These are phyloP conservation scores for Rehmannia glutinosa DNA, from an alignment of 257 asterid genomes.

Conservation along the genomic window DNA sequence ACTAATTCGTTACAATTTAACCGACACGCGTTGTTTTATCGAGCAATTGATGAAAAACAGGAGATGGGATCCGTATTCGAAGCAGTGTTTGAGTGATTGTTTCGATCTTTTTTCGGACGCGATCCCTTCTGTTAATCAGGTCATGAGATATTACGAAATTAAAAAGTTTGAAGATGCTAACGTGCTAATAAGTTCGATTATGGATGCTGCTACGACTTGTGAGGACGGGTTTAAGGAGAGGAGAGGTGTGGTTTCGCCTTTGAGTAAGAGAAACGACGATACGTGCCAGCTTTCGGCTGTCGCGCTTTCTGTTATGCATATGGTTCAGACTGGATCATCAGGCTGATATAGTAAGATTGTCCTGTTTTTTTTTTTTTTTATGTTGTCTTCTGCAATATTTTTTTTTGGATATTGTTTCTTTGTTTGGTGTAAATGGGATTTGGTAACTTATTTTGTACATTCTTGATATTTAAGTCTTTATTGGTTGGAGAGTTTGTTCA, in stretches of 20 bases:
- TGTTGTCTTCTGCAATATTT: no score
- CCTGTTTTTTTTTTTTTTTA: no score
- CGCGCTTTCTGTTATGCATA: constrained; percentile 38
- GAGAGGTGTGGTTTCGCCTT: constrained; percentile 43
- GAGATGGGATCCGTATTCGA: background rate
- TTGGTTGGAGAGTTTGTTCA: no score
- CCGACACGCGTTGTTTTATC: background rate
- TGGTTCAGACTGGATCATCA: constrained; percentile 28
- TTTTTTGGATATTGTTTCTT: no score
- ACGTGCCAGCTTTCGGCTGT: constrained; percentile 52
- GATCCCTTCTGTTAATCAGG: constrained; percentile 31
- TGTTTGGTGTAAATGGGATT: no score
- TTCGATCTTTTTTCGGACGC: constrained; percentile 31
- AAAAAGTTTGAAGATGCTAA: constrained; percentile 44
- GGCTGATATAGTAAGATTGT: no score
- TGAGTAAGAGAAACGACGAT: constrained; percentile 42
- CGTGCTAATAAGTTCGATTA: constrained; percentile 35
- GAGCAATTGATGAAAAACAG: background rate
- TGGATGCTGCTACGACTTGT: constrained; percentile 57
- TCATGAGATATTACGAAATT: constrained; percentile 37
- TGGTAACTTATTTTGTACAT: no score
- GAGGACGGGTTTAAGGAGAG: constrained; percentile 59
- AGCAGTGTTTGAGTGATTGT: background rate
- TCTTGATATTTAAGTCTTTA: no score
- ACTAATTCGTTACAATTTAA: background rate